Conservation (phyloP, 2,329 filamentous ascomycete genomes). For the Ilyonectria mors-panacis region DNA sequence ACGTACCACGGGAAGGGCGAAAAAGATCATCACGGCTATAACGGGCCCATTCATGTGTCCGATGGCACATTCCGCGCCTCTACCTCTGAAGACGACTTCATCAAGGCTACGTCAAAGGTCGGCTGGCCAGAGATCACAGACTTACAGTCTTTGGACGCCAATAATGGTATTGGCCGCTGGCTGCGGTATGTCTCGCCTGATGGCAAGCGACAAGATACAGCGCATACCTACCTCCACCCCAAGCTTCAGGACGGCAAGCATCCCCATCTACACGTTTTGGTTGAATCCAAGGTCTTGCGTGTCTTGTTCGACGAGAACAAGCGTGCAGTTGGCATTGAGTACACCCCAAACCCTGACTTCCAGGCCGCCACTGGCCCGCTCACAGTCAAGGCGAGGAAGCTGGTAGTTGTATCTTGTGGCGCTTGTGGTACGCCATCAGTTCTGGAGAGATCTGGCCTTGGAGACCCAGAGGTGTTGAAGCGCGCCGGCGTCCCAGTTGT, state of each 20-base stretch:
- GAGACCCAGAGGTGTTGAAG: conserved; percentile 64
- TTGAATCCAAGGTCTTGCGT: conserved; percentile 68
- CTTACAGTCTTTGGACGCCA: conserved; percentile 64
- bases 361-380: conserved; percentile 35
- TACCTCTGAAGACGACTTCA: conserved; percentile 62
- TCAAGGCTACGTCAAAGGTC: conserved; percentile 61
- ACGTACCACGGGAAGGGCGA: conserved; percentile 67
- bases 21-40: conserved; percentile 63
- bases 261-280: conserved; percentile 72
- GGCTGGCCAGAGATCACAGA: conserved; percentile 69
- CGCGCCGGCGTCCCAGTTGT: conserved; percentile 62
- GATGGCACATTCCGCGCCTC: conserved; percentile 62
- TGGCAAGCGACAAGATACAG: conserved; percentile 71
- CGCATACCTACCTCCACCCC: conserved; percentile 62
- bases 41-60: conserved; percentile 70
- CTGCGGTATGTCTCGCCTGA: conserved; percentile 60
- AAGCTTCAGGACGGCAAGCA: conserved; percentile 55
- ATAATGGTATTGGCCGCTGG: conserved; percentile 51
- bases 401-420: conserved; percentile 58
- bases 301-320: conserved; percentile 67
- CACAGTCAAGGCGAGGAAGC: conserved; percentile 47
- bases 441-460: conserved; percentile 75
- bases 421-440: conserved; percentile 68
- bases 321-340: conserved; percentile 72
- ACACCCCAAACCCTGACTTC: conserved; percentile 59